Evolutionary conservation across 345 rosid genomes (phyloP).

Genomic region (Gossypium thurberi): DNA sequence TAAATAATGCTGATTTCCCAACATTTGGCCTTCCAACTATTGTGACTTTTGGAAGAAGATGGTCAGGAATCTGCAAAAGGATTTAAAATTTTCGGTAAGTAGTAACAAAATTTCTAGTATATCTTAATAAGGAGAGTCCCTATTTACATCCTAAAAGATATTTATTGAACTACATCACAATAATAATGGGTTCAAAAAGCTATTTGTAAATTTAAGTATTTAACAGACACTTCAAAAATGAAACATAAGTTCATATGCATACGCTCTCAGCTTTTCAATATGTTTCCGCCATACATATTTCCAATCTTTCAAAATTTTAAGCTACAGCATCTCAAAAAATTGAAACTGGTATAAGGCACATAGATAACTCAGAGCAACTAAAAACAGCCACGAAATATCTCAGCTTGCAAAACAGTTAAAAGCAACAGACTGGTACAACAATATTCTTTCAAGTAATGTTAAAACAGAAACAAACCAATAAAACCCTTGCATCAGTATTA

Average conservation of each 20-base stretch:
- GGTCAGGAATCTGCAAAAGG: slow-evolving; percentile 73
- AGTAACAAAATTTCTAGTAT: background rate
- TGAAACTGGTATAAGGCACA: background rate
- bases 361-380: background rate
- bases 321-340: background rate
- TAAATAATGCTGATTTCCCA: slow-evolving; percentile 91
- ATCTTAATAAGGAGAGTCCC: background rate
- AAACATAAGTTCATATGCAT: background rate
- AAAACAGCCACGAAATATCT: background rate
- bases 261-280: background rate
- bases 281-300: background rate
- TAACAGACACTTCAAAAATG: background rate
- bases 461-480: background rate
- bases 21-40: slow-evolving; percentile 97
- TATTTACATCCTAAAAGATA: background rate
- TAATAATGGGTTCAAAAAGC: background rate
- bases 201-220: background rate
- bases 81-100: slow-evolving; percentile 6
- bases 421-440: background rate
- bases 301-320: background rate
- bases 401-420: background rate
- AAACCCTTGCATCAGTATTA: background rate
- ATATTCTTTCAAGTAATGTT: background rate
- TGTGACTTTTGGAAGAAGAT: slow-evolving; percentile 75
- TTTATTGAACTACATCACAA: background rate